Evolutionary conservation across 2,329 filamentous ascomycete species (phyloP), one percentile per base, ranked within the genome.

Genomic region (Ophiocordyceps unilateralis): DNA sequence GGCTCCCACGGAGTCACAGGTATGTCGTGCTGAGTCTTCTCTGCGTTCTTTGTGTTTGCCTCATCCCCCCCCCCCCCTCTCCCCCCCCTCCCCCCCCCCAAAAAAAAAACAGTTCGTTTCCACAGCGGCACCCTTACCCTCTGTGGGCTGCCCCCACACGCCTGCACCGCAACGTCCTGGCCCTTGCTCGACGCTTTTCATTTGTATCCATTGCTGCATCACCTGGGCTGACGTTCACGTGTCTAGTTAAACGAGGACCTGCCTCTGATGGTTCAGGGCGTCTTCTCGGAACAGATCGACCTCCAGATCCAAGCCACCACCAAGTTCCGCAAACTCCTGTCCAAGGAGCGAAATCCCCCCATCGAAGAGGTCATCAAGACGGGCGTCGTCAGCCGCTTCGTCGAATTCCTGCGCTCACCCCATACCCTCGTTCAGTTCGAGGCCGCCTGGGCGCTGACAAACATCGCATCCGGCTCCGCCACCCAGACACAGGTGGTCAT

Each of bases 351-450:
- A 59, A 98, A 98, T 70, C 91, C 91, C 40, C 91, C 91, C 39
- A 98, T 98, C 61, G 91, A 98, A 70, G 87, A 93, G 61, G 91
- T 98, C 53, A 98, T 98, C 66, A 93, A 96, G 75, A 96, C 91
- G 46, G 91, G 91, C 58, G 91, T 98, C 50, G 91, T 98, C 52
- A 82, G 79, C 70, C 83, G 91, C 59, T 98, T 98, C 58, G 91
- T 98, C 65, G 87, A 95, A 65, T 98, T 98, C 67, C 81, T 98
- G 47, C 84, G 86, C 60, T 98, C 91, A 44, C 91, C 91, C 50
- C 91, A 98, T 66, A 96, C 91, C 28, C 76, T 98, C 41, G 91
- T 98, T 44, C 91, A 98, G 66, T 98, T 98, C 60, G 91, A 98
- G 72, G 91, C 91, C 56, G 91, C 91, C 38, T 98, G 91, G 91